phyloP scores from a whole-genome alignment of 805 yeast species.

The Monosporozyma solicola region DNA sequence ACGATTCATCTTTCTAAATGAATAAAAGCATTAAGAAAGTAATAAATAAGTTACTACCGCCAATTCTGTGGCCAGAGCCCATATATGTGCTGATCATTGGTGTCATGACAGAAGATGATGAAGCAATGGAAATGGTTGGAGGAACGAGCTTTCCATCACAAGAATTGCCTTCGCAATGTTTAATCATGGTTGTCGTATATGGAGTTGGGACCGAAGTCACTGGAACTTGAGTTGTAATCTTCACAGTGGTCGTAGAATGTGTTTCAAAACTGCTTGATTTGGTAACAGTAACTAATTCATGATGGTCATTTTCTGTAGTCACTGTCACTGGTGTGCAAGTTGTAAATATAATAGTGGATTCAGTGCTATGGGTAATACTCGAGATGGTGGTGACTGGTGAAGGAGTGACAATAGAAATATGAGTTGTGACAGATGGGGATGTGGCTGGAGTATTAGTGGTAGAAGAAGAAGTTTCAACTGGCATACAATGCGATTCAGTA shows the following conservation, averaged over 20 bases:
- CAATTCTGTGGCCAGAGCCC: conserved; percentile 5
- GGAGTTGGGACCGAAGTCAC: conserved; percentile 3
- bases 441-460: background rate
- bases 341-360: conserved; percentile 7
- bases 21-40: background rate
- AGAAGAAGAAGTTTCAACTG: background rate
- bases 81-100: conserved; percentile 7
- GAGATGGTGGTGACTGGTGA: background rate
- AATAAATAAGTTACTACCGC: background rate
- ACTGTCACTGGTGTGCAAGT: conserved; percentile 7
- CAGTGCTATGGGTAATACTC: conserved; percentile 1
- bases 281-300: conserved; percentile 8
- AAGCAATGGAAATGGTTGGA: background rate
- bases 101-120: background rate
- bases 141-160: background rate
- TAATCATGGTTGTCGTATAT: background rate
- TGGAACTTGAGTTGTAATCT: conserved; percentile 3
- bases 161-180: background rate
- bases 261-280: conserved; percentile 5
- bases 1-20: background rate
- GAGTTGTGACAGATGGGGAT: background rate
- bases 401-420: background rate
- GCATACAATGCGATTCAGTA: conserved; percentile 4
- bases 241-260: conserved; percentile 6
- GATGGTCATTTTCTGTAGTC: conserved; percentile 4